These are phyloP conservation scores for Fusarium caatingaense DNA, from an alignment of 2,329 filamentous ascomycete species.

Conservation along the genomic window DNA sequence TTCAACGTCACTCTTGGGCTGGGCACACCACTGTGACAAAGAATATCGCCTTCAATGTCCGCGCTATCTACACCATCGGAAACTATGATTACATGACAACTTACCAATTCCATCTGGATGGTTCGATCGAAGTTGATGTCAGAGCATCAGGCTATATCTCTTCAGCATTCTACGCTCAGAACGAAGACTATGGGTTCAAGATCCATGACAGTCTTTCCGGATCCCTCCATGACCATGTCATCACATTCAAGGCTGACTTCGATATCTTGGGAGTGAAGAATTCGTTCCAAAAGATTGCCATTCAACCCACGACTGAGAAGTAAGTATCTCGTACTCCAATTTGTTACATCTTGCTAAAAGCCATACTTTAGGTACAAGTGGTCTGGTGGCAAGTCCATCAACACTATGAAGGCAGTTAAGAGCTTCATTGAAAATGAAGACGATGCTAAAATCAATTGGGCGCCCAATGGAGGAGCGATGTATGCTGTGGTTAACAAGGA, in stretches of 20 bases:
- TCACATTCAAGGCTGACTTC: neutral
- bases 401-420: conserved; percentile 4
- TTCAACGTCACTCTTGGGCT: conserved; percentile 10
- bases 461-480: neutral
- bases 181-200: conserved; percentile 7
- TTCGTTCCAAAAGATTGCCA: neutral
- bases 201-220: conserved; percentile 7
- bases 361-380: neutral
- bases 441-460: conserved; percentile 6
- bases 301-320: conserved; percentile 1
- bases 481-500: conserved; percentile 5
- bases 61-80: conserved; percentile 9
- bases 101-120: neutral
- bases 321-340: fast-evolving
- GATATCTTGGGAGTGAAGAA: conserved; percentile 8
- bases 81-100: conserved; percentile 15
- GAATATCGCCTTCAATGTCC: conserved; percentile 9
- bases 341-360: fast-evolving
- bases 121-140: neutral
- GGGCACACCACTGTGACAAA: conserved; percentile 1
- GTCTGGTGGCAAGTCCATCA: neutral
- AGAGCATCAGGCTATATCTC: conserved; percentile 9
- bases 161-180: neutral
- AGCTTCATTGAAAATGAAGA: conserved; percentile 9
- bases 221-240: neutral